Evolutionary conservation across 2,329 filamentous ascomycete species (phyloP).

Genomic region (Neocucurbitaria cava): DNA sequence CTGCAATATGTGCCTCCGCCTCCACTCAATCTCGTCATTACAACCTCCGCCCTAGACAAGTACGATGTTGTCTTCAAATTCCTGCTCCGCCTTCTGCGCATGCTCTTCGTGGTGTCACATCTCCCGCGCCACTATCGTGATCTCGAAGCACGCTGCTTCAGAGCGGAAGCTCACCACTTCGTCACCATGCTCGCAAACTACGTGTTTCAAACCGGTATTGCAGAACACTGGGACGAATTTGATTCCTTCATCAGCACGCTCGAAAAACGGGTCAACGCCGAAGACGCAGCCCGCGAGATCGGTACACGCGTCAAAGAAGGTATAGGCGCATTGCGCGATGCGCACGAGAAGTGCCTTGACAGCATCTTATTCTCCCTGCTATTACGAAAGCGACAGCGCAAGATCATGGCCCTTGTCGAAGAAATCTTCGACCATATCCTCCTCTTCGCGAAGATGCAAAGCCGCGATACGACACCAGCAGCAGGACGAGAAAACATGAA

Average conservation of each 20-base stretch:
- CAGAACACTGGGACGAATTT: constrained; percentile 75
- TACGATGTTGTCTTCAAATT: constrained; percentile 88
- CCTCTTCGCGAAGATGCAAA: constrained; percentile 60
- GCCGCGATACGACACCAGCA: constrained; percentile 18
- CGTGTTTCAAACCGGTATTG: constrained; percentile 80
- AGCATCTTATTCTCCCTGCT: constrained; percentile 77
- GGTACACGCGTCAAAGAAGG: constrained; percentile 61
- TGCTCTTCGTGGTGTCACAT: constrained; percentile 72
- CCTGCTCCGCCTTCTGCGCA: constrained; percentile 76
- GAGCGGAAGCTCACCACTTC: constrained; percentile 81
- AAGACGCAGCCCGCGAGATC: constrained; percentile 54
- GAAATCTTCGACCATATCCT: constrained; percentile 78
- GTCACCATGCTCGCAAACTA: constrained; percentile 75
- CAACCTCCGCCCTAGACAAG: constrained; percentile 71
- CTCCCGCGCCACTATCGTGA: constrained; percentile 41
- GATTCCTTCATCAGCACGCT: constrained; percentile 69
- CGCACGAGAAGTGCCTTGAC: constrained; percentile 77
- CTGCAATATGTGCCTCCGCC: constrained; percentile 81
- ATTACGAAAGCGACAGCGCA: constrained; percentile 75
- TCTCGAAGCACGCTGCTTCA: constrained; percentile 57
- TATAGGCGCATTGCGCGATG: constrained; percentile 70
- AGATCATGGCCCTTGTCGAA: constrained; percentile 75
- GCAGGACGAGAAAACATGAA: constrained; percentile 43
- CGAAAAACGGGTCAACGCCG: constrained; percentile 62
- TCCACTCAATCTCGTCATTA: constrained; percentile 76